Percentiles rank a stretch among this genome's conserved stretches.
These are phyloP conservation scores for Typha latifolia DNA, from an alignment of 176 grass and related monocot species.

Conservation along the genomic window DNA sequence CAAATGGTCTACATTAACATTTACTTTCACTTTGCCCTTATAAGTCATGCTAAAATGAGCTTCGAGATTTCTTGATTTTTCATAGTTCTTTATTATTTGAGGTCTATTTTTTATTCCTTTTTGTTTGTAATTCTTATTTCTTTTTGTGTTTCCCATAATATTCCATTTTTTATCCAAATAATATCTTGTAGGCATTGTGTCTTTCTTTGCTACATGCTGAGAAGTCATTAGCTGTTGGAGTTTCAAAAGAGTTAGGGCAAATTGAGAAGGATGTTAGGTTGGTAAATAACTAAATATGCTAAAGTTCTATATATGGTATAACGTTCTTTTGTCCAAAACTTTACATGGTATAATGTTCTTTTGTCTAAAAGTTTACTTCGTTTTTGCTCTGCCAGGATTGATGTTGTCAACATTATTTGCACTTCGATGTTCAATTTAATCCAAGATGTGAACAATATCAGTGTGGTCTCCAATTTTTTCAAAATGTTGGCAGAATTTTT, in stretches of 20 bases:
- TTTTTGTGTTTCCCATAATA: neutral
- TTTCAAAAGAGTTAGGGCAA: constrained; percentile 39
- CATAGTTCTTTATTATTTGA: neutral
- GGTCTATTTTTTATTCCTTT: neutral
- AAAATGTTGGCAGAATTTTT: constrained; percentile 61
- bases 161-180: constrained; percentile 3
- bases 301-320: no score
- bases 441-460: constrained; percentile 41
- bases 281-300: neutral
- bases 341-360: neutral
- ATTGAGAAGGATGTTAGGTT: constrained; percentile 55
- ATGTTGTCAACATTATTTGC: constrained; percentile 64
- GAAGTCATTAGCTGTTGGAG: constrained; percentile 32
- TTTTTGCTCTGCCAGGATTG: constrained; percentile 58
- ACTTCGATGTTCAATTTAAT: constrained; percentile 56
- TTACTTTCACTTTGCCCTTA: neutral
- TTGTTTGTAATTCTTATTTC: neutral
- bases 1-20: neutral
- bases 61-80: neutral
- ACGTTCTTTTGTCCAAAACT: no score
- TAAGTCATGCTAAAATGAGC: neutral
- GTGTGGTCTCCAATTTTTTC: constrained; percentile 59
- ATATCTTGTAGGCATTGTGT: constrained; percentile 42
- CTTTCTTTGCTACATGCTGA: constrained; percentile 56
- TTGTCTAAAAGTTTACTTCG: neutral